phyloP scores from a whole-genome alignment of 1,139 yeast species.

The Saccharomyces hybrid region DNA sequence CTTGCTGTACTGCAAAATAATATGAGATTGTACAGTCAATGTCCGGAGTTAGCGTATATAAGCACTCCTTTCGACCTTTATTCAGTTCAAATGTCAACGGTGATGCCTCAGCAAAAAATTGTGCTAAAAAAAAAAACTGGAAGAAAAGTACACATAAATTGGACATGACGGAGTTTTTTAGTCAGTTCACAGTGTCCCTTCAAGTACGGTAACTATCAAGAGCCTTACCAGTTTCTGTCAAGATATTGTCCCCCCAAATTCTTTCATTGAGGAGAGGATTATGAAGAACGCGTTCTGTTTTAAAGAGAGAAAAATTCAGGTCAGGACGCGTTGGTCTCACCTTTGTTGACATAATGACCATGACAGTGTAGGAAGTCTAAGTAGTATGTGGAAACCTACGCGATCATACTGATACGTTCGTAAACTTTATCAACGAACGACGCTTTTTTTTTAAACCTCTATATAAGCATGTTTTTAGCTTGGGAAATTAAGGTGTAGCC shows the following conservation, averaged over 20 bases:
- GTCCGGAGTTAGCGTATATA: conserved; percentile 62
- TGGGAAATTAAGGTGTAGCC: background rate
- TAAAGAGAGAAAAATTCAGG: background rate
- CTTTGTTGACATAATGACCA: background rate
- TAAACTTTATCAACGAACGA: background rate
- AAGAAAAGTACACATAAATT: background rate
- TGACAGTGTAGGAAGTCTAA: background rate
- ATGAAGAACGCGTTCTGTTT: background rate
- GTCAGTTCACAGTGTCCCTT: background rate
- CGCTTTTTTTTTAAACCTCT: background rate
- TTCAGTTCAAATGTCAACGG: conserved; percentile 71
- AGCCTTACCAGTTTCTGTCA: background rate
- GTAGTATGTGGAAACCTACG: background rate
- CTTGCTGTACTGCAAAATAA: conserved; percentile 88
- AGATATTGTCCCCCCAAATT: background rate
- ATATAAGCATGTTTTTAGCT: background rate
- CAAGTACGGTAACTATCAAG: background rate
- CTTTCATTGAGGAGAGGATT: background rate
- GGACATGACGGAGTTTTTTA: background rate
- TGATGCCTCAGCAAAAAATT: background rate
- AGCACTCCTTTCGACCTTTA: conserved; percentile 76
- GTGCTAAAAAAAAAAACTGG: background rate
- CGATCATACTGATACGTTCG: background rate
- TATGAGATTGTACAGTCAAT: conserved; percentile 62
- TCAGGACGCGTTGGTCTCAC: background rate